These are phyloP conservation scores for Phragmites australis DNA, from an alignment of 176 grass and related monocot genomes.

Conservation along the genomic window DNA sequence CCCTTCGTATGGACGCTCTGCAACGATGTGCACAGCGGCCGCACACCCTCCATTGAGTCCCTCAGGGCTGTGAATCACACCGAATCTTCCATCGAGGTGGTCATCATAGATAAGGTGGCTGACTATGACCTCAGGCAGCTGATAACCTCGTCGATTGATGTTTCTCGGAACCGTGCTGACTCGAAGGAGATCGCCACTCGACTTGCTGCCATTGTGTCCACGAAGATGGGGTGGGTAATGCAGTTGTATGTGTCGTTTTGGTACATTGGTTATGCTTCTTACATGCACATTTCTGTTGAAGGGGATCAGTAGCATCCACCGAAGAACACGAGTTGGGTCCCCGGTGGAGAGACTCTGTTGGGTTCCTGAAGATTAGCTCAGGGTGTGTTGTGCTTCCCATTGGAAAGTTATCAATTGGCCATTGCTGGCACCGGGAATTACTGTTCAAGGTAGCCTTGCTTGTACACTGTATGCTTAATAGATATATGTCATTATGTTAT, in stretches of 20 bases:
- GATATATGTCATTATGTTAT: background rate
- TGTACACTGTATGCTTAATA: background rate
- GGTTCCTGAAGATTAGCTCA: constrained; percentile 60
- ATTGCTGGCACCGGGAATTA: constrained; percentile 68
- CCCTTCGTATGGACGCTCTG: constrained; percentile 85
- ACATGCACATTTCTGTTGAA: constrained; percentile 44
- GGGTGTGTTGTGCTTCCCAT: constrained; percentile 71
- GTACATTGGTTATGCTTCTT: background rate
- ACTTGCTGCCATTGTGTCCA: constrained; percentile 63
- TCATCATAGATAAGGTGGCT: constrained; percentile 53
- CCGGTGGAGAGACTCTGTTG: constrained; percentile 55
- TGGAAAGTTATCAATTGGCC: constrained; percentile 70
- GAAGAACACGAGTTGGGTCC: constrained; percentile 59
- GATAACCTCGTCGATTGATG: constrained; percentile 42
- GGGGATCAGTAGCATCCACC: constrained; percentile 52
- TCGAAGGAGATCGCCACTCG: constrained; percentile 55
- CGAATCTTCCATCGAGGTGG: constrained; percentile 59
- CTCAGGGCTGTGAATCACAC: constrained; percentile 50
- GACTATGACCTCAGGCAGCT: constrained; percentile 64
- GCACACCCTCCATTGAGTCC: constrained; percentile 67
- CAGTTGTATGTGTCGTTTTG: constrained; percentile 5
- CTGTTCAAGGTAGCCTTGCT: constrained; percentile 74
- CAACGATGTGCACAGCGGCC: constrained; percentile 58
- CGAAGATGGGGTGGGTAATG: constrained; percentile 68
- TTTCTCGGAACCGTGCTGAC: constrained; percentile 46